Base-by-base conservation (phyloP, 2,329 filamentous ascomycete genomes). In the Colletotrichum zoysiae region DNA sequence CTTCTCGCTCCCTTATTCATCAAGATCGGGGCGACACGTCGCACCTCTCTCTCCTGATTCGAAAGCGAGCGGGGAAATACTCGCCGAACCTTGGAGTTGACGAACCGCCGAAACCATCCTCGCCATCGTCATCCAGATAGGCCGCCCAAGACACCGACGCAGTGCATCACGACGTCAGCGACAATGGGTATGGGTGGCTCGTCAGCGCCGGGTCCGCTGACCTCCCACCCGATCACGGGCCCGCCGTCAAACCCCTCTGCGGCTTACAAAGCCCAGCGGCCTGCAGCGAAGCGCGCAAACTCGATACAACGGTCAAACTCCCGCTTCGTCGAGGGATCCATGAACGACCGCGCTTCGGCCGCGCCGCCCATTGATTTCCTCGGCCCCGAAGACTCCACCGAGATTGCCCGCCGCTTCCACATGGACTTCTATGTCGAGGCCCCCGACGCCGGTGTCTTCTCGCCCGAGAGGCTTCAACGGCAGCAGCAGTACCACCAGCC, bases 271-370 rank as follows among this genome's bases (percentile, higher is more conserved):
- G 40, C 38, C 35, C 70, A 73, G 50, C 70, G 67, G 53, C 66
- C 70, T 16, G 16, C 67, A 16, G 61, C 70, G 20, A 70, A 73
- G 42, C 70, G 70, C 44, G 40, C 71, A 48, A 73, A 66, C 61
- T 70, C 70, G 51, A 58, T 40, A n/a, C 70, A 72, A 59, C 70
- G 70, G n/a, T 67, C 71, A 11, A 70, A 71, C 44, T 74, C 73
- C 23, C 79, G 90, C 82, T 85, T 97, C 87, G 77, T 91, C 48
- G 95, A 97, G 82, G 95, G 92, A 51, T 95, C 92, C 77, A 95
- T 97, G 93, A 94, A 91, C 78, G 93, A 97, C 81, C 90, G 93
- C 74, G 85, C 89, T 42, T 95, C 92, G 77, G 87, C 89, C 70
- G 88, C 86, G 71, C 94, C 94, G 38, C 93, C 93, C 0, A 86